Base-by-base conservation (phyloP, 768 basidiomycete species). In the Dioszegia crocea region DNA sequence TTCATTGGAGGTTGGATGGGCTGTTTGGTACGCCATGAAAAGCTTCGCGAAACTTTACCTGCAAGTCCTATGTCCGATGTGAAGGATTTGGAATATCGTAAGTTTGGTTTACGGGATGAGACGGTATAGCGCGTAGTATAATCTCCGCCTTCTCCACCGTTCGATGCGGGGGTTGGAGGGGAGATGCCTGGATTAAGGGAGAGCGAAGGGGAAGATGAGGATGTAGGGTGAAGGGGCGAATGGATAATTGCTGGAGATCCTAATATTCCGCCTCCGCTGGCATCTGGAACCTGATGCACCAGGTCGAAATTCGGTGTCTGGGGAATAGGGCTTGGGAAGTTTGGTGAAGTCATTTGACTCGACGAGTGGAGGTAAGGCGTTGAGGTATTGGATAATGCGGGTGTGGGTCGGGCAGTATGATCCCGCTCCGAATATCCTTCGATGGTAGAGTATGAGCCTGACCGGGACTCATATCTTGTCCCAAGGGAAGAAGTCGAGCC, bases 21-120 rank as follows among this genome's bases (percentile, higher is more conserved):
- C 10, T 10, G 16, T n/a, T 40, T 53, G 26, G 36, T 26, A 6
- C 51, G 19, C 51, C 51, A 40, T 23, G 51, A 53, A 16, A 53
- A 53, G 39, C 14, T 40, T 23, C 51, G 19, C 12, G 19, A 6
- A 10, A 53, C 26, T 14, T 41, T 24, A 4, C 14, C 19, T 19
- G n/a, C n/a, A n/a, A n/a, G n/a, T n/a, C 49, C 36, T 4, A 53
- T 38, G 14, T 39, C 51, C 3, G 51, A 53, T 2, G 51, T 33
- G 38, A 53, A 53, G 1, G 51, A 53, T 23, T 53, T 53, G 24
- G 51, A 39, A n/a, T 53, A 29, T 14, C 39, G 39, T 19, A 53
- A 29, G 23, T 29, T 53, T 6, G 51, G 51, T 40, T 53, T 53
- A 10, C 38, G 39, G 12, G 51, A 40, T 19, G 51, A 36, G 21